Evolutionary conservation across 495 filamentous ascomycete species (phyloP).

Genomic region (Hypoxylon intermedium): DNA sequence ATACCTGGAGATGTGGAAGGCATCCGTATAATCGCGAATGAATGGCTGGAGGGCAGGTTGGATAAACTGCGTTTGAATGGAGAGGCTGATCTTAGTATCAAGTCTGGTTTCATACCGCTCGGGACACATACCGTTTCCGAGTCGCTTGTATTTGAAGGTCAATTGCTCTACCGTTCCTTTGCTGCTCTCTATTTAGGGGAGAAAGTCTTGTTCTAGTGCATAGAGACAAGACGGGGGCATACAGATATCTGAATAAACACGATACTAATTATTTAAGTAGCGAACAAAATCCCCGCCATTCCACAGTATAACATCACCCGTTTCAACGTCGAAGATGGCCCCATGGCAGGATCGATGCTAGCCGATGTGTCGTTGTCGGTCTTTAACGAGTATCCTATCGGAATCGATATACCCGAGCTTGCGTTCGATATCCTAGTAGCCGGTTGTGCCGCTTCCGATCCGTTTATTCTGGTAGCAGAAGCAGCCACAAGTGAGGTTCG

Average conservation of each 20-base stretch:
- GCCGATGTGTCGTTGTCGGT: slow-evolving; percentile 76
- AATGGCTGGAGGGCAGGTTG: slow-evolving; percentile 84
- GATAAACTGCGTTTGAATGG: slow-evolving; percentile 71
- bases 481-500: slow-evolving; percentile 71
- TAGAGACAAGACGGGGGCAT: neutral
- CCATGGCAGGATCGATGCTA: slow-evolving; percentile 69
- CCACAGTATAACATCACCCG: slow-evolving; percentile 79
- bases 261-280: slow-evolving; percentile 48
- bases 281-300: slow-evolving; percentile 72
- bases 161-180: slow-evolving; percentile 66
- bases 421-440: slow-evolving; percentile 84
- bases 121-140: slow-evolving; percentile 76
- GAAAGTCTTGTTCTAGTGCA: slow-evolving; percentile 50
- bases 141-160: slow-evolving; percentile 80
- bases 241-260: slow-evolving; percentile 20
- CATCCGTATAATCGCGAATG: slow-evolving; percentile 79
- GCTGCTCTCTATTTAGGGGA: slow-evolving; percentile 58
- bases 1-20: slow-evolving; percentile 77
- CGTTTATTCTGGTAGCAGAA: slow-evolving; percentile 68
- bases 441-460: slow-evolving; percentile 74
- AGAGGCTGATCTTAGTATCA: slow-evolving; percentile 71
- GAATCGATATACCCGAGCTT: slow-evolving; percentile 75
- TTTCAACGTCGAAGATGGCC: slow-evolving; percentile 76
- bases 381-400: slow-evolving; percentile 75
- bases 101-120: slow-evolving; percentile 77